These are phyloP conservation scores for Cladophialophora carrionii DNA, from an alignment of 2,329 filamentous ascomycete genomes.

Conservation along the genomic window DNA sequence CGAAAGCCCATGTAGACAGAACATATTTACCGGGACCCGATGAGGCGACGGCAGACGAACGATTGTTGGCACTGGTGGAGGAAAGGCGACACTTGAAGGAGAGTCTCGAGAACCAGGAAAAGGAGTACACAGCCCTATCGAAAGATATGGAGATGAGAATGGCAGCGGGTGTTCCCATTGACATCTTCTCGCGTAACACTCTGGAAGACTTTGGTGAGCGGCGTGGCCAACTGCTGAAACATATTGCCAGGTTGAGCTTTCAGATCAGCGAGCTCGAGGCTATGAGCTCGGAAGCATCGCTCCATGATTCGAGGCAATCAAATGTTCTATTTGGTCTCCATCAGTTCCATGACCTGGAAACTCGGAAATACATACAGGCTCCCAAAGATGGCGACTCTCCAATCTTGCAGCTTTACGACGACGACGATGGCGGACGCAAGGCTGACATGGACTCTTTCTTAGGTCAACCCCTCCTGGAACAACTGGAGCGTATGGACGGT, in stretches of 20 bases:
- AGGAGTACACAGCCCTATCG: neutral
- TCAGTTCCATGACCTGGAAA: neutral
- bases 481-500: neutral
- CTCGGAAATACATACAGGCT: neutral
- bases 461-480: neutral
- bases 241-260: neutral
- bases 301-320: neutral
- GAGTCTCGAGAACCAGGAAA: neutral
- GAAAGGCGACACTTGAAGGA: neutral
- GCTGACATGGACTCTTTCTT: neutral
- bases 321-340: neutral
- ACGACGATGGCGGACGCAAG: neutral
- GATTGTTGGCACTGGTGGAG: neutral
- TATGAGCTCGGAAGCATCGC: neutral
- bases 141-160: neutral
- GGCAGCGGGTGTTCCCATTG: neutral
- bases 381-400: neutral
- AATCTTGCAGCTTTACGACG: neutral
- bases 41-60: neutral
- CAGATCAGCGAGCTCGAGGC: neutral
- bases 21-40: neutral
- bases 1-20: neutral
- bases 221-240: neutral
- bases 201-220: neutral
- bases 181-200: neutral